A percentile compares a stretch with the other conserved stretches of the same genome.
phyloP scores from a whole-genome alignment of 495 filamentous ascomycete species.

The Tricharina praecox region DNA sequence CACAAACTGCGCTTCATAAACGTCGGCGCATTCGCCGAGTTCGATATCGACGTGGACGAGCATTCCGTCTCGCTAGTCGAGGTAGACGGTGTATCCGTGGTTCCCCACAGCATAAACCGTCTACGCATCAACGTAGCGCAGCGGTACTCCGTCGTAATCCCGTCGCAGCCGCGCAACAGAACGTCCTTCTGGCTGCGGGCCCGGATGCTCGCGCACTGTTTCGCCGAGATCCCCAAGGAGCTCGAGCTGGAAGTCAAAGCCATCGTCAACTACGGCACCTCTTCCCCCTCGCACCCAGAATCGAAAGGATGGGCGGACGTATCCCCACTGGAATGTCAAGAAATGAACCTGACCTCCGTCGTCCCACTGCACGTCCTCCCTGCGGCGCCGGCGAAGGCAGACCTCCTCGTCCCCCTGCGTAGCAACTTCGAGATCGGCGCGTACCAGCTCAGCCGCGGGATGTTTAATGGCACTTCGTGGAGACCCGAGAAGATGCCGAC shows the following conservation, averaged over 20 bases:
- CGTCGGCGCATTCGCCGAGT: conserved; percentile 42
- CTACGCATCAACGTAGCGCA: conserved; percentile 51
- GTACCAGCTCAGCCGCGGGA: conserved; percentile 37
- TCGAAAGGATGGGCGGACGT: conserved; percentile 17
- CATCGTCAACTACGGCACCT: conserved; percentile 33
- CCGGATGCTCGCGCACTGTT: conserved; percentile 40
- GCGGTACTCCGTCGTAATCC: conserved; percentile 48
- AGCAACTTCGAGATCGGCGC: conserved; percentile 40
- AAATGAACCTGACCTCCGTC: conserved; percentile 26
- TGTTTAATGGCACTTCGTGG: conserved; percentile 40
- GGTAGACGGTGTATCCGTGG: conserved; percentile 53
- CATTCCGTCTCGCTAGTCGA: conserved; percentile 42
- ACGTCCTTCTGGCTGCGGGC: conserved; percentile 43
- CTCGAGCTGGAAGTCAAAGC: conserved; percentile 39
- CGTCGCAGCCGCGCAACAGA: conserved; percentile 31
- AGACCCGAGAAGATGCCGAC: conserved; percentile 32
- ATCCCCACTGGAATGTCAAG: conserved; percentile 17
- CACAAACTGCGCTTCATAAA: conserved; percentile 59
- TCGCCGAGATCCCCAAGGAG: conserved; percentile 32
- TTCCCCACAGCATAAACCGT: conserved; percentile 36
- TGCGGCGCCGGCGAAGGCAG: conserved; percentile 26
- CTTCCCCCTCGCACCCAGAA: conserved; percentile 24
- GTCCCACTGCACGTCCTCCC: conserved; percentile 23
- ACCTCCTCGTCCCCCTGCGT: conserved; percentile 32
- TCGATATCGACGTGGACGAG: conserved; percentile 36